Evolutionary conservation across 805 yeast species (phyloP).

Genomic region (Pichia nakasei): DNA sequence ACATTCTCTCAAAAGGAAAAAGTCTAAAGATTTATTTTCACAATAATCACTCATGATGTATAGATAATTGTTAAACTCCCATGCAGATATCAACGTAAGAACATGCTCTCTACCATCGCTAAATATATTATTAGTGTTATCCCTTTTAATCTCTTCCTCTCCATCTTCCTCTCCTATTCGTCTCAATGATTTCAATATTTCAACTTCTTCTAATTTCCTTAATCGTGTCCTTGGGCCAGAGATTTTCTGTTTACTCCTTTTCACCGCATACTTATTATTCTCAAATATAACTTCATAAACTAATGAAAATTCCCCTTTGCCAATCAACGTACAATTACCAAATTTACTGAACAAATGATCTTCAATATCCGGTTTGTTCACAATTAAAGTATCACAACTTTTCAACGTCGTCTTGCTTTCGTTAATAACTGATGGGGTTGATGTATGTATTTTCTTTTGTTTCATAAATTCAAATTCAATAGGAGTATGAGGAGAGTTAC

Average conservation of each 20-base stretch:
- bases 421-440: background rate
- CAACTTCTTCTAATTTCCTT: constrained; percentile 67
- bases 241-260: constrained; percentile 66
- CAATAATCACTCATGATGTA: constrained; percentile 94
- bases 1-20: constrained; percentile 67
- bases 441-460: background rate
- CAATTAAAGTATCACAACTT: background rate
- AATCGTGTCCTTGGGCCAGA: constrained; percentile 49
- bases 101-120: constrained; percentile 49
- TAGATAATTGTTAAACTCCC: constrained; percentile 69
- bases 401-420: background rate
- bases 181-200: constrained; percentile 40
- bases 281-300: constrained; percentile 77
- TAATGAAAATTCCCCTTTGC: constrained; percentile 82
- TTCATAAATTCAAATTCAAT: constrained; percentile 7
- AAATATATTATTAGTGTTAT: constrained; percentile 4
- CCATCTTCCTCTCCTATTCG: constrained; percentile 6
- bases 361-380: constrained; percentile 20
- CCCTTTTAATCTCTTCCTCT: background rate
- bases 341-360: constrained; percentile 41
- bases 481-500: constrained; percentile 14
- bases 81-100: constrained; percentile 69
- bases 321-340: constrained; percentile 63
- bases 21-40: constrained; percentile 81
- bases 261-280: constrained; percentile 71